Evolutionary conservation across 1,284 basidiomycete species (phyloP), one percentile per base, ranked within the genome.

Genomic region (Cutaneotrichosporon sp.): DNA sequence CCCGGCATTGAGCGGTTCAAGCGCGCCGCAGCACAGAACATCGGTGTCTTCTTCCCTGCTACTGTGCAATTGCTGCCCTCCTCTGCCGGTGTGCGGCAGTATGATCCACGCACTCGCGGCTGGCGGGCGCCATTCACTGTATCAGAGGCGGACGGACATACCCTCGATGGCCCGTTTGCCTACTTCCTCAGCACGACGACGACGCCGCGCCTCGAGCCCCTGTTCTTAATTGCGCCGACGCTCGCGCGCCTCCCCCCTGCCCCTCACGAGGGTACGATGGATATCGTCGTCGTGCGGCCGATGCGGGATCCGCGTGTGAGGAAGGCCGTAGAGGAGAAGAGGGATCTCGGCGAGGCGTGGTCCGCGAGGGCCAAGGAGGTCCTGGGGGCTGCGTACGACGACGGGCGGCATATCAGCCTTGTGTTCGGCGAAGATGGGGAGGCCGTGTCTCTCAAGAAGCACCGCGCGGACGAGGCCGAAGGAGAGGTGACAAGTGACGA

Each of bases 1-100:
- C 88, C 88, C 1, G 84, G 87, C 6, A 77, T 92, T 26, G 88
- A 91, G 63, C 81, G 91, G 52, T 94, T 88, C 78, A 88, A 91
- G 72, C 73, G 87, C 29, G 92, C 93, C 2, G 91, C 90, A 2
- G 74, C 78, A 59, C 74, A 82, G 63, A 96, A 96, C 67, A 80
- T 83, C 49, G 78, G 78, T 8, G 80, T 80, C 26, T 92, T 90
- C 85, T 89, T 84, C 67, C 63, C 76, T 20, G 84, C 84, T 16
- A 66, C 62, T n/a, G 81, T 84, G 41, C 79, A 71, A 44, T 79
- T 93, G 2, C 32, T 57, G 4, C 55, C 64, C 2, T 20, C 43
- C 4, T 54, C 72, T 16, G 41, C 26, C 11, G 47, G 55, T 26
- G 64, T 70, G 37, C 66, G 62, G 25, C 70, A 81, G 17, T 94